phyloP scores from a whole-genome alignment of 2,329 filamentous ascomycete species.

The Fusarium dimerum region DNA sequence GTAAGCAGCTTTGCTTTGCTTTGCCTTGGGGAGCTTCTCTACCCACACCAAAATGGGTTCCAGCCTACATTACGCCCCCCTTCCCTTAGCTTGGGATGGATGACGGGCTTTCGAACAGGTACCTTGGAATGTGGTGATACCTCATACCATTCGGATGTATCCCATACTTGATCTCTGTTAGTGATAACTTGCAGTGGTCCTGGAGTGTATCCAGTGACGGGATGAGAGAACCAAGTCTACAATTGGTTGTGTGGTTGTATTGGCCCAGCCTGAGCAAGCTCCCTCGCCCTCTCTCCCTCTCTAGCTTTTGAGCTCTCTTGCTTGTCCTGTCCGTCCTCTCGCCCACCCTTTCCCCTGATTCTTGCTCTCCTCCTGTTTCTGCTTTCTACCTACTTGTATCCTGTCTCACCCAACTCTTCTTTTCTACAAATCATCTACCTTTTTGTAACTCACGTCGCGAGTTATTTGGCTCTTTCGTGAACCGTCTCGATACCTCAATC shows the following conservation, averaged over 20 bases:
- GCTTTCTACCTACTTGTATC: slow-evolving; percentile 17
- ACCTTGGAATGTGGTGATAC: slow-evolving; percentile 12
- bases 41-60: not conserved
- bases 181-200: slow-evolving; percentile 15
- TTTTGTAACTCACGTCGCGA: no score
- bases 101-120: slow-evolving; percentile 22
- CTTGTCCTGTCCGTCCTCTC: slow-evolving; percentile 7
- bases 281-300: slow-evolving; percentile 6
- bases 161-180: slow-evolving; percentile 17
- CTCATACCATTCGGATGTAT: slow-evolving; percentile 23
- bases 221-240: slow-evolving; percentile 14
- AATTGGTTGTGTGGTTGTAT: slow-evolving; percentile 16
- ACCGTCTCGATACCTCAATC: slow-evolving; percentile 4
- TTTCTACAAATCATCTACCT: no score
- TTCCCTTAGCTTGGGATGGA: slow-evolving; percentile 9
- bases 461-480: no score
- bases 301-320: slow-evolving; percentile 11
- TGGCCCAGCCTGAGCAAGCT: slow-evolving; percentile 4
- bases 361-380: slow-evolving; percentile 13
- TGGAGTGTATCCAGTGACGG: slow-evolving; percentile 25
- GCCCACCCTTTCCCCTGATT: slow-evolving; percentile 20
- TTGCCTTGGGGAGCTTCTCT: no score
- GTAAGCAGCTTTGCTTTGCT: no score
- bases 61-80: slow-evolving; percentile 16
- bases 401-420: slow-evolving; percentile 7